Evolutionary conservation across 176 grass and related monocot species (phyloP), one percentile per base, ranked within the genome.

Genomic region (Chloris gayana): DNA sequence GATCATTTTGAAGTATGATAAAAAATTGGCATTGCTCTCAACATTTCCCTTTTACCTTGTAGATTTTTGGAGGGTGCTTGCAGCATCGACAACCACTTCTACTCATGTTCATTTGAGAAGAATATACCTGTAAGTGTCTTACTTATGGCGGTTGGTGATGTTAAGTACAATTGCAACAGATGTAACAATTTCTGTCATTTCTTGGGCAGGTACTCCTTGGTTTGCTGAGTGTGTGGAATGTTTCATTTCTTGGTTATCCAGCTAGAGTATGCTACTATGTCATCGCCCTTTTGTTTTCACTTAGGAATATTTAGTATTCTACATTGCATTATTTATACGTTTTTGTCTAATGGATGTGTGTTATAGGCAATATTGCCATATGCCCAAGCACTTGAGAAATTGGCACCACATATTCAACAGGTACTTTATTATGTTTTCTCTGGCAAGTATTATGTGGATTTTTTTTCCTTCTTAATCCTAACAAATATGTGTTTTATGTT

Each of bases 171-270:
- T 35, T 67, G 34, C 86, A 66, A 86, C 74, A 27, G 29, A 34
- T 45, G 34, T 89, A 66, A 86, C 78, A 27, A n/a, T 29, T 45
- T 85, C 73, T 82, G 73, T 70, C 11, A 38, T 58, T 79, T 88
- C 21, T 79, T 72, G 33, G n/a, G n/a, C 70, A 99, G 96, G 96
- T 99, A 69, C 84, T 95, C 56, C 90, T 99, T 86, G 96, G 96
- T 81, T 93, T 99, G 85, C 61, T 99, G 73, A 95, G 96, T 80
- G 92, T 99, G 42, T 99, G 96, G 96, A 99, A 99, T 88, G 96
- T 90, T 88, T 91, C 88, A 51, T 99, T 99, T 85, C 93, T 99
- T 47, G 87, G 93, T 80, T 99, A 95, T 85, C 88, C 93, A 30
- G 88, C 96, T 31, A 95, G 96, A 81, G 96, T 99, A 81, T 86